Evolutionary conservation across 2,329 filamentous ascomycete species (phyloP).

Genomic region (Cladophialophora bantiana): DNA sequence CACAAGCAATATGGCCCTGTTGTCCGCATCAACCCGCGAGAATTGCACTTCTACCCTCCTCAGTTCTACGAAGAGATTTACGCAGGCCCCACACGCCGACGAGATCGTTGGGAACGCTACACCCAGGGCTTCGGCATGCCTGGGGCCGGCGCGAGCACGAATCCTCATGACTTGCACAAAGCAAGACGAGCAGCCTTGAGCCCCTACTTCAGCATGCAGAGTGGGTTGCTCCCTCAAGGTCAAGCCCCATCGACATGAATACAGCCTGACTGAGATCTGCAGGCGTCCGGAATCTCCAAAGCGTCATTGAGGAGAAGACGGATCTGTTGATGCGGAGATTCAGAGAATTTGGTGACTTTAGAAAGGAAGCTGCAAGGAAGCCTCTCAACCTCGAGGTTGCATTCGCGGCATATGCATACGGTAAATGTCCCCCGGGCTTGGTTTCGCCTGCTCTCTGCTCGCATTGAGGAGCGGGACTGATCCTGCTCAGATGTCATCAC

Average conservation of each 20-base stretch:
- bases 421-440: neutral
- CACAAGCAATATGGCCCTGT: constrained; percentile 47
- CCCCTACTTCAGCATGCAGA: constrained; percentile 40
- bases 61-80: constrained; percentile 44
- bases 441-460: neutral
- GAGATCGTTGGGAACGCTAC: constrained; percentile 32
- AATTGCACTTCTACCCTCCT: constrained; percentile 41
- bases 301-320: constrained; percentile 37
- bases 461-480: neutral
- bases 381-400: constrained; percentile 33
- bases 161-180: constrained; percentile 39
- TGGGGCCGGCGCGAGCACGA: constrained; percentile 39
- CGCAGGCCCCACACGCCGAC: constrained; percentile 20
- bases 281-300: constrained; percentile 13
- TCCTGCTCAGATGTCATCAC: constrained; percentile 28
- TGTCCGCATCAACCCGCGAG: constrained; percentile 41
- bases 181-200: constrained; percentile 34
- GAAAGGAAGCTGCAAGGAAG: neutral
- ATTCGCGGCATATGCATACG: constrained; percentile 47
- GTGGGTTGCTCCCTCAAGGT: neutral
- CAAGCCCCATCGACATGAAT: neutral
- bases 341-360: constrained; percentile 13
- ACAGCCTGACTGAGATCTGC: neutral
- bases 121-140: constrained; percentile 19
- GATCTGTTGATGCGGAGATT: constrained; percentile 37